These are phyloP conservation scores for Whalleya microplaca DNA, from an alignment of 2,329 filamentous ascomycete genomes.

Conservation along the genomic window DNA sequence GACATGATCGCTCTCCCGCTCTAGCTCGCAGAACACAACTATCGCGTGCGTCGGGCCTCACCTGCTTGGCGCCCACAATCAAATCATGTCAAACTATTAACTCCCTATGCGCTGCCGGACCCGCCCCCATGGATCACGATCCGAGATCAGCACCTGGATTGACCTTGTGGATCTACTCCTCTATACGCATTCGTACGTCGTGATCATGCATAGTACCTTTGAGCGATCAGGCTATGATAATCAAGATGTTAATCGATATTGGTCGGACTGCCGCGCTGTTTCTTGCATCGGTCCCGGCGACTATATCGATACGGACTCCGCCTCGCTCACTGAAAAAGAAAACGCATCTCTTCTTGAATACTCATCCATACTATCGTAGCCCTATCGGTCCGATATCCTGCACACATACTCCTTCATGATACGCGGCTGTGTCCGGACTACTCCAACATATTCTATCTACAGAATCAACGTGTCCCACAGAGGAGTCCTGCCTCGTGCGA, in stretches of 20 bases:
- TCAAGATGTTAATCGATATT: constrained; percentile 8
- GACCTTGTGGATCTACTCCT: constrained; percentile 10
- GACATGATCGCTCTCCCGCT: constrained; percentile 10
- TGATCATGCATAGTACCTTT: constrained; percentile 6
- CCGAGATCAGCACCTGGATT: constrained; percentile 12
- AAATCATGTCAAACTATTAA: neutral
- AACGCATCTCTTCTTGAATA: constrained; percentile 12
- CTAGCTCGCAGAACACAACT: constrained; percentile 2
- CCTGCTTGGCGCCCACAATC: neutral
- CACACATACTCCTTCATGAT: constrained; percentile 3
- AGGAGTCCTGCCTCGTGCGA: constrained; percentile 14
- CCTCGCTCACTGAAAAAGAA: constrained; percentile 4
- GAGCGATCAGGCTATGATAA: neutral
- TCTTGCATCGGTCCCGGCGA: constrained; percentile 15
- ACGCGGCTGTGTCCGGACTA: constrained; percentile 16
- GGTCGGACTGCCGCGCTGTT: constrained; percentile 8
- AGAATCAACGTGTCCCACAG: constrained; percentile 1
- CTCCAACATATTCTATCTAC: constrained; percentile 4
- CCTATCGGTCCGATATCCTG: constrained; percentile 2
- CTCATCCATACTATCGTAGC: constrained; percentile 17
- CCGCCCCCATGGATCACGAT: constrained; percentile 3
- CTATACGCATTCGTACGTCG: constrained; percentile 3
- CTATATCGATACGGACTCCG: constrained; percentile 23
- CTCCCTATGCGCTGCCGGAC: neutral
- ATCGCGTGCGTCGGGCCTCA: neutral